phyloP scores from a whole-genome alignment of 1,284 basidiomycete genomes.

The Entoloma clypeatum region DNA sequence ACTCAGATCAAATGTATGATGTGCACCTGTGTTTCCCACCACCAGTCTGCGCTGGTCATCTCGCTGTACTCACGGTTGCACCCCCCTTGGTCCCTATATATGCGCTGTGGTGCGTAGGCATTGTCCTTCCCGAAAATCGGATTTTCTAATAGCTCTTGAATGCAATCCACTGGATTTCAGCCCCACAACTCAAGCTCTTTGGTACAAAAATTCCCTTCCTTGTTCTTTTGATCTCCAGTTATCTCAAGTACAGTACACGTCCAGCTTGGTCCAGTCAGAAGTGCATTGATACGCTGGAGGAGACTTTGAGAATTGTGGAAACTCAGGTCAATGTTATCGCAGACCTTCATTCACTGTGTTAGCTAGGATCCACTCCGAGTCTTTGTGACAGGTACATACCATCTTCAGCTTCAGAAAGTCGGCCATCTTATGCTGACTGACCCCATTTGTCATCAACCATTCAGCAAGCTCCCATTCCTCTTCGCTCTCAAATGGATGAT shows the following conservation, averaged over 20 bases:
- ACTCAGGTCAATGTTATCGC: slow-evolving; percentile 2
- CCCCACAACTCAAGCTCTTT: slow-evolving; percentile 7
- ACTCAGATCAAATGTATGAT: no score
- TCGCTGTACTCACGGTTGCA: no score
- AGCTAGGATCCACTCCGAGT: neutral
- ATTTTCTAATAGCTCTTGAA: no score
- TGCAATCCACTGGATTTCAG: slow-evolving; percentile 3
- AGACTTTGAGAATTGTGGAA: slow-evolving; percentile 14
- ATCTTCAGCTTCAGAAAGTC: slow-evolving; percentile 3
- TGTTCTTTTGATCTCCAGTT: no score
- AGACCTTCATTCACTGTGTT: slow-evolving; percentile 11
- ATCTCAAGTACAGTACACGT: no score
- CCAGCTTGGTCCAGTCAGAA: slow-evolving; percentile 14
- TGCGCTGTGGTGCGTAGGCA: no score
- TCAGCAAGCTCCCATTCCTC: slow-evolving; percentile 9
- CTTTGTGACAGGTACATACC: neutral
- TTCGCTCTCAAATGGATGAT: slow-evolving; percentile 2
- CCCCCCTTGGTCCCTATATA: no score
- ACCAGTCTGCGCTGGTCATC: no score
- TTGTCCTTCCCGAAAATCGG: no score
- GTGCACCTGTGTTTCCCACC: no score
- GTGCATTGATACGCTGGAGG: slow-evolving; percentile 8
- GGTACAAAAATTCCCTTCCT: no score
- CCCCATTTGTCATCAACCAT: slow-evolving; percentile 7
- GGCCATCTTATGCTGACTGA: slow-evolving; percentile 10